Percentiles rank a stretch among this genome's conserved stretches.
These are phyloP conservation scores for Penicillium nordicum DNA, from an alignment of 2,329 filamentous ascomycete genomes.

Conservation along the genomic window DNA sequence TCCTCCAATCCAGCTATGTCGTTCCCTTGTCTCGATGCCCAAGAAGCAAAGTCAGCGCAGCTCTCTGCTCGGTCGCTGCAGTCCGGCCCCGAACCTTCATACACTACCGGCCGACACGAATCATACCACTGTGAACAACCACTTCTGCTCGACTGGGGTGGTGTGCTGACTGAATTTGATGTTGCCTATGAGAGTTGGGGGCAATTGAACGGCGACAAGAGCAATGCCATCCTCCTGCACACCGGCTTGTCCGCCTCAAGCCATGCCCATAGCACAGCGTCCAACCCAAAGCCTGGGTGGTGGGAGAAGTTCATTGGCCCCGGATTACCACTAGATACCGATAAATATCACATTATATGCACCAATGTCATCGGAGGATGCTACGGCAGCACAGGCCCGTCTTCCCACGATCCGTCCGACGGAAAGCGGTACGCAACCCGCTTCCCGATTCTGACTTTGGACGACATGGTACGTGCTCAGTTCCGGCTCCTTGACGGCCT, in stretches of 20 bases:
- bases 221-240: slow-evolving; percentile 87
- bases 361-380: slow-evolving; percentile 96
- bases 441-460: slow-evolving; percentile 91
- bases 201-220: slow-evolving; percentile 69
- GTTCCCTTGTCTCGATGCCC: slow-evolving; percentile 83
- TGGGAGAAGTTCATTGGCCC: slow-evolving; percentile 99
- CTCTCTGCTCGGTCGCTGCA: slow-evolving; percentile 65
- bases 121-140: slow-evolving; percentile 70
- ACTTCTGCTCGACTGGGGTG: slow-evolving; percentile 89
- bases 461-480: slow-evolving; percentile 96
- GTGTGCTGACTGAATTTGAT: slow-evolving; percentile 80
- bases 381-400: slow-evolving; percentile 90
- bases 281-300: slow-evolving; percentile 88
- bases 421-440: slow-evolving; percentile 86
- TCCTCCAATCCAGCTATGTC: slow-evolving; percentile 79
- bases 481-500: slow-evolving; percentile 81
- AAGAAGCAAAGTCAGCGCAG: slow-evolving; percentile 72
- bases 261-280: slow-evolving; percentile 86
- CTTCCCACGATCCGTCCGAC: slow-evolving; percentile 82
- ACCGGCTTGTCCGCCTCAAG: slow-evolving; percentile 96
- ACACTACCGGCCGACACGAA: slow-evolving; percentile 83
- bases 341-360: slow-evolving; percentile 90
- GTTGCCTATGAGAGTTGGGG: slow-evolving; percentile 95
- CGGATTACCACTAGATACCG: slow-evolving; percentile 76
- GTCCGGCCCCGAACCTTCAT: slow-evolving; percentile 86